Base-by-base conservation (phyloP, 371 early-diverging fungal genomes). In the Choanephora cucurbitarum region DNA sequence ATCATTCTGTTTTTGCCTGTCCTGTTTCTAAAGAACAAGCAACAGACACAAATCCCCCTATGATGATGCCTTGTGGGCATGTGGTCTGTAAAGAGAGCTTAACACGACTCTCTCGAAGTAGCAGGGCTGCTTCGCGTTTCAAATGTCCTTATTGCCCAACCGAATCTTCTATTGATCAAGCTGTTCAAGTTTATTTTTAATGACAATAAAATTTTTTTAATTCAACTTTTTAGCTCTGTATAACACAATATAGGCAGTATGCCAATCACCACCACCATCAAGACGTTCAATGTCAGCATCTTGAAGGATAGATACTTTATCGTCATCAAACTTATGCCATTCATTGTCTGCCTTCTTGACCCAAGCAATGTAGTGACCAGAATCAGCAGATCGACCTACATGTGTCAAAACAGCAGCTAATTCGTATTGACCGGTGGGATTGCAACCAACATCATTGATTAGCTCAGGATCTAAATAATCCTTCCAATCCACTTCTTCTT, bases 1-100 rank as follows among this genome's bases (percentile, higher is more conserved):
- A 83, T 71, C 99, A 99, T 70, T 95, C 97, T 37, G 86, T 96
- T 9, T 99, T 99, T 82, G 91, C 91, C 6, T 99, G 99, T 72
- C 99, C 99, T 6, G 99, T 99, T 0, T 86, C 90, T 33, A 97
- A 97, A 72, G 97, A 96, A 62, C 92, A 92, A 67, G 90, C 93
- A 3, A 89, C 93, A 1, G 89, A 89, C n/a, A 84, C 83, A 6
- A 99, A 99, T 60, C 98, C 98, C 33, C 99, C 99, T 0, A 96
- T 97, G 92, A 92, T 95, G 92, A 85, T 99, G 90, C 81, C 85
- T 4, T 99, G 99, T 73, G 97, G 98, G 4, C 99, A 99, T 72
- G 96, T 97, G 0, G 86, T 99, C 32, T 92, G 93, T 73, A 85
- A 90, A 66, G 98, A 95, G 59, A 90, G 91, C 60, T 73, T 98